Percentiles rank a stretch among this genome's conserved stretches.
These are phyloP conservation scores for Fremontodendron californicum DNA, from an alignment of 345 rosid species.

Conservation along the genomic window DNA sequence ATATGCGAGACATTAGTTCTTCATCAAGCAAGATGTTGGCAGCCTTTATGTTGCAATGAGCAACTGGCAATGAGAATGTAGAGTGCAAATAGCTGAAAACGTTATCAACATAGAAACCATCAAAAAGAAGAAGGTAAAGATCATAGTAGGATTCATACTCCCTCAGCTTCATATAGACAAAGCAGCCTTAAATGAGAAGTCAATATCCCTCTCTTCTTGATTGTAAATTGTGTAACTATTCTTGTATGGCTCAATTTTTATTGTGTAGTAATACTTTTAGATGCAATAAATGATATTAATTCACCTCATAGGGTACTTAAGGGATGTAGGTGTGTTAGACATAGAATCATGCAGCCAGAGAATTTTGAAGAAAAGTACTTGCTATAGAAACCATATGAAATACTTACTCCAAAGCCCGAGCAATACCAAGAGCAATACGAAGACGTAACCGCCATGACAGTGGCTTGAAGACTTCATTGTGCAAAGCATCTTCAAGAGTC, in stretches of 20 bases:
- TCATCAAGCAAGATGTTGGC: slow-evolving; percentile 76
- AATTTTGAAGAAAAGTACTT: not conserved
- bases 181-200: not conserved
- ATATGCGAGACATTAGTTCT: slow-evolving; percentile 63
- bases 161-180: slow-evolving; percentile 3
- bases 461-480: slow-evolving; percentile 51
- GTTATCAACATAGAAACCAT: slow-evolving; percentile 5
- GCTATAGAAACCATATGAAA: slow-evolving; percentile 3
- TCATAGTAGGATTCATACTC: not conserved
- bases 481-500: slow-evolving; percentile 68
- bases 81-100: slow-evolving; percentile 81
- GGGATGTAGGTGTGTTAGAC: not conserved
- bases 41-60: slow-evolving; percentile 82
- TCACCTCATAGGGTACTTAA: not conserved
- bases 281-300: not conserved
- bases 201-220: not conserved
- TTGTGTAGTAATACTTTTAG: not conserved
- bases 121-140: not conserved
- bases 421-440: slow-evolving; percentile 70
- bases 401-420: slow-evolving; percentile 77
- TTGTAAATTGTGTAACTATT: not conserved
- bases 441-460: slow-evolving; percentile 78
- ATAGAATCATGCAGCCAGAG: slow-evolving; percentile 8
- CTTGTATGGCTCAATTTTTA: not conserved
- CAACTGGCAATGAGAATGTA: slow-evolving; percentile 54